A percentile compares a stretch with the other conserved stretches of the same genome.
Evolutionary conservation across 2,329 filamentous ascomycete species (phyloP).

Genomic region (Lachnellula subtilissima): DNA sequence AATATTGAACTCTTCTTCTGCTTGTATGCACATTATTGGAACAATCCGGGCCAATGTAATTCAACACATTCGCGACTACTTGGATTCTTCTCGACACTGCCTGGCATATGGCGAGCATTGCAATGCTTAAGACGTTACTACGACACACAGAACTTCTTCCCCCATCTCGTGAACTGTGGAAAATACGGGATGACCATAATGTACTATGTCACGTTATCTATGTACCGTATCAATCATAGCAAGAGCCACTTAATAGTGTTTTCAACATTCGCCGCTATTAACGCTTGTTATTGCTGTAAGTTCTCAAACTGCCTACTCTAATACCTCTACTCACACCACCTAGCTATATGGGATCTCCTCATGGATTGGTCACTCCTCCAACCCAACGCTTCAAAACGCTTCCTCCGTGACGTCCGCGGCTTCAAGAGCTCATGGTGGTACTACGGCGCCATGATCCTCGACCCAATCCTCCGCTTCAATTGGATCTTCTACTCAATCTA

Average conservation of each 20-base stretch:
- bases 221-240: conserved; percentile 71
- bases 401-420: conserved; percentile 72
- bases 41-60: conserved; percentile 71
- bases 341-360: conserved; percentile 83
- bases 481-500: conserved; percentile 90
- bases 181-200: conserved; percentile 87
- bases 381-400: conserved; percentile 59
- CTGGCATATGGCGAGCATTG: conserved; percentile 82
- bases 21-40: conserved; percentile 77
- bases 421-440: conserved; percentile 79
- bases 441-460: conserved; percentile 76
- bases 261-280: conserved; percentile 74
- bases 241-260: conserved; percentile 62
- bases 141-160: conserved; percentile 83
- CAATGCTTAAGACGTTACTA: conserved; percentile 88
- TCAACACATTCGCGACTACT: conserved; percentile 77
- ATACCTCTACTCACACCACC: neutral
- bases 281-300: conserved; percentile 75
- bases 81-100: conserved; percentile 79
- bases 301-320: conserved; percentile 10
- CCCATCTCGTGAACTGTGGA: conserved; percentile 85
- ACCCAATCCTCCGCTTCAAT: conserved; percentile 82
- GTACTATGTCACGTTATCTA: conserved; percentile 70
- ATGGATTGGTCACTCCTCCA: conserved; percentile 97
- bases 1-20: conserved; percentile 95